These are phyloP conservation scores for Debaryomyces robertsiae DNA, from an alignment of 1,139 yeast species.

Conservation along the genomic window DNA sequence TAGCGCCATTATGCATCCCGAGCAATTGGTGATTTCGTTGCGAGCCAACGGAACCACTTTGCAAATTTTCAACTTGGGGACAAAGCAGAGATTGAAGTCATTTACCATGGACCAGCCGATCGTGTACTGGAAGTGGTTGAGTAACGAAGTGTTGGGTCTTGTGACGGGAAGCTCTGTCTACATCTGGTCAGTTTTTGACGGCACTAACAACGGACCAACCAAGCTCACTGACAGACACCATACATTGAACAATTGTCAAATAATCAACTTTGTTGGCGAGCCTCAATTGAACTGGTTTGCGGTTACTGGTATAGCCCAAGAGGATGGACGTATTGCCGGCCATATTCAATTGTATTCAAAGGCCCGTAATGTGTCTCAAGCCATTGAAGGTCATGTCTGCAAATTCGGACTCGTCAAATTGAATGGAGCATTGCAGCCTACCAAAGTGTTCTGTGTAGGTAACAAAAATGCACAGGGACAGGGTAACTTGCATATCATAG, in stretches of 20 bases:
- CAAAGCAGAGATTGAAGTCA: constrained; percentile 88
- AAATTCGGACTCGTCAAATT: constrained; percentile 77
- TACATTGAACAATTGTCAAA: constrained; percentile 77
- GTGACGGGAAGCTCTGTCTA: constrained; percentile 76
- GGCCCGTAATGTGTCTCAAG: constrained; percentile 90
- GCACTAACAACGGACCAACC: constrained; percentile 74
- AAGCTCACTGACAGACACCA: constrained; percentile 84
- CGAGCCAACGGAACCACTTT: constrained; percentile 96
- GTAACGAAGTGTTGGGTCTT: constrained; percentile 72
- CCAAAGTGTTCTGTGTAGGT: constrained; percentile 88
- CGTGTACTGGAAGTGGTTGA: constrained; percentile 94
- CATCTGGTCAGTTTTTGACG: constrained; percentile 85
- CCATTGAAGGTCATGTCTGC: constrained; percentile 97
- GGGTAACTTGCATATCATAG: constrained; percentile 88
- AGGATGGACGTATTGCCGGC: constrained; percentile 93
- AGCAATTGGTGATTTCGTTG: constrained; percentile 82
- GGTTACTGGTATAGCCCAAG: constrained; percentile 92
- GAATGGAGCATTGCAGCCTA: constrained; percentile 73
- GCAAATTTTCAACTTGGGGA: constrained; percentile 87
- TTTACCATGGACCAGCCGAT: constrained; percentile 87
- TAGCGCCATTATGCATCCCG: constrained; percentile 95
- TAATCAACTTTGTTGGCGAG: constrained; percentile 88
- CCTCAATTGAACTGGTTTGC: constrained; percentile 90
- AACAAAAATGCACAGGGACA: constrained; percentile 85
- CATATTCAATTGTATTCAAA: constrained; percentile 91